Conservation (phyloP, 805 yeast genomes). For the Kuraishia molischiana region DNA sequence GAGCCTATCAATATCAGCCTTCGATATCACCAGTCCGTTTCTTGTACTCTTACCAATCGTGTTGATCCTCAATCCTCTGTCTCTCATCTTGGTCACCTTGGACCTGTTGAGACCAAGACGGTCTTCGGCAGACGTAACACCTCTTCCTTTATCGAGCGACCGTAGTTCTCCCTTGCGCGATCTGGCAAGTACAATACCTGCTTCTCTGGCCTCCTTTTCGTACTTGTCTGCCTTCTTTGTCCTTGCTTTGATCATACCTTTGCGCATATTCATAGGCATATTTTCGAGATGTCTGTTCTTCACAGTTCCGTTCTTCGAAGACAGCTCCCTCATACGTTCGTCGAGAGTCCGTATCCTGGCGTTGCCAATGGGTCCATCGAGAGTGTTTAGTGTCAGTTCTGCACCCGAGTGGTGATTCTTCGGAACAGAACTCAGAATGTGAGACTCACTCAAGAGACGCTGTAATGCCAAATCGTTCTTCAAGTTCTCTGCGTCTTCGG, state of each 20-base stretch:
- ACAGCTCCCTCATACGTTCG: slow-evolving; percentile 40
- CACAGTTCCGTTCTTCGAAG: slow-evolving; percentile 28
- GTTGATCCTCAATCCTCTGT: slow-evolving; percentile 71
- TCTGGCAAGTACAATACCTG: slow-evolving; percentile 80
- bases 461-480: slow-evolving; percentile 68
- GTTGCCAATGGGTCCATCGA: slow-evolving; percentile 59
- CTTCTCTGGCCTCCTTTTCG: slow-evolving; percentile 77
- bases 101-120: slow-evolving; percentile 39
- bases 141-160: slow-evolving; percentile 41
- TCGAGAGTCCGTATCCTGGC: slow-evolving; percentile 58
- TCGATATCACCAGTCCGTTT: slow-evolving; percentile 67
- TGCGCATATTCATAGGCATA: slow-evolving; percentile 84
- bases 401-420: slow-evolving; percentile 47
- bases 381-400: slow-evolving; percentile 50
- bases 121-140: slow-evolving; percentile 39
- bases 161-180: slow-evolving; percentile 60
- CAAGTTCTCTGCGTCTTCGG: slow-evolving; percentile 40
- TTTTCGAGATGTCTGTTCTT: slow-evolving; percentile 40
- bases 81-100: slow-evolving; percentile 35
- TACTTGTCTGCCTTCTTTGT: slow-evolving; percentile 39
- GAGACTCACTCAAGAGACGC: slow-evolving; percentile 62
- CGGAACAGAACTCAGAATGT: slow-evolving; percentile 37
- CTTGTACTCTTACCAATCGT: slow-evolving; percentile 70
- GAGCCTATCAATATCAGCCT: slow-evolving; percentile 50
- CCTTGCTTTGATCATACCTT: slow-evolving; percentile 65